Evolutionary conservation across 495 filamentous ascomycete genomes (phyloP).

Genomic region (Xylaria palmicola): DNA sequence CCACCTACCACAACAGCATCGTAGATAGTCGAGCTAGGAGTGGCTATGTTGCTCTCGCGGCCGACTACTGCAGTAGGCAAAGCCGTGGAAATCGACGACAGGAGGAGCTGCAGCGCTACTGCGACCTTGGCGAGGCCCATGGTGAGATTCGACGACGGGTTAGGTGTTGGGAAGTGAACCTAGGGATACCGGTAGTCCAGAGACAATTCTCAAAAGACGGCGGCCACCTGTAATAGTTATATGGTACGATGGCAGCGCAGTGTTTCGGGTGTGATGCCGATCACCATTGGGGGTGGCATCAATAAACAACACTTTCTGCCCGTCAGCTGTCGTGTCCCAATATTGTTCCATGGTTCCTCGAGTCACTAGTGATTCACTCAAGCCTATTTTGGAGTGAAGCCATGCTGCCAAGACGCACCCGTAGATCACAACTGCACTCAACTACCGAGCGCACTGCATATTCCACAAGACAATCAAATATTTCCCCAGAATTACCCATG

Average conservation of each 20-base stretch:
- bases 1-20: conserved; percentile 32
- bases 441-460: neutral
- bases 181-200: neutral
- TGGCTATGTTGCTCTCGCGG: neutral
- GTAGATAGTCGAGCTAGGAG: conserved; percentile 1
- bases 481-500: neutral
- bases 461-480: neutral
- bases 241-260: neutral
- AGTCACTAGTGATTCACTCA: neutral
- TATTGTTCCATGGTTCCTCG: neutral
- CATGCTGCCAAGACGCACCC: neutral
- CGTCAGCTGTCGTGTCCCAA: conserved; percentile 3
- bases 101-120: neutral
- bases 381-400: neutral
- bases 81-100: conserved; percentile 6
- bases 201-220: neutral
- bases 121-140: conserved; percentile 13
- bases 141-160: neutral
- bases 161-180: neutral
- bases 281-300: neutral
- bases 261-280: neutral
- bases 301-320: neutral
- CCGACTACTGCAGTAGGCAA: conserved; percentile 1
- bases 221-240: neutral
- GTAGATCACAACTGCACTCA: conserved; percentile 1